Percentiles rank a stretch among this genome's conserved stretches.
phyloP scores from a whole-genome alignment of 2,329 filamentous ascomycete genomes.

The Cladosporium halotolerans region DNA sequence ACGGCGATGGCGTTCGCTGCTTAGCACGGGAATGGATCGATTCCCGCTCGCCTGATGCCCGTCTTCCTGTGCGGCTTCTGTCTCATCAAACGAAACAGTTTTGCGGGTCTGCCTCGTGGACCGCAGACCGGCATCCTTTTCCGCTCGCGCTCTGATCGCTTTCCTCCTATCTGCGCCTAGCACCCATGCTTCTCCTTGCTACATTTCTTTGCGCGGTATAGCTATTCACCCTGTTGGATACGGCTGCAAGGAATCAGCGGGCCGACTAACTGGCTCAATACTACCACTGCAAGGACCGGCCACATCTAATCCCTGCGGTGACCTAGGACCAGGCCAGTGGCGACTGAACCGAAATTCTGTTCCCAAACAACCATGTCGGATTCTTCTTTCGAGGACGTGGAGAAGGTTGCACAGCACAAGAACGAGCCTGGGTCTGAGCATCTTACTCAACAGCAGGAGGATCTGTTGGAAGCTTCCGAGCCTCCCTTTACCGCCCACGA shows the following conservation, averaged over 20 bases:
- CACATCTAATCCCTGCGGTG: too few relatives aligned
- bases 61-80: not conserved
- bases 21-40: not conserved
- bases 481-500: slow-evolving; percentile 14
- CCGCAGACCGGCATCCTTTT: too few relatives aligned
- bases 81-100: not conserved
- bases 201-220: too few relatives aligned
- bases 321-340: not conserved
- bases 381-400: slow-evolving; percentile 9
- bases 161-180: too few relatives aligned
- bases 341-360: not conserved
- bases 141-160: too few relatives aligned
- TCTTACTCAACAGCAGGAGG: slow-evolving; percentile 14
- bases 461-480: slow-evolving; percentile 14
- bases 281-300: too few relatives aligned
- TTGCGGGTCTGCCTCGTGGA: too few relatives aligned
- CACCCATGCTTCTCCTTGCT: too few relatives aligned
- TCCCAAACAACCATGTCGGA: slow-evolving; percentile 6
- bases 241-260: too few relatives aligned
- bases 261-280: too few relatives aligned
- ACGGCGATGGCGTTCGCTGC: slow-evolving; percentile 4
- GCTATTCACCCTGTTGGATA: too few relatives aligned
- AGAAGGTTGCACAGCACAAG: slow-evolving; percentile 6
- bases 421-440: slow-evolving; percentile 11
- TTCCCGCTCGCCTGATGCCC: not conserved